Base-by-base conservation (phyloP, 306 rosid species). In the Cucumis melo region DNA sequence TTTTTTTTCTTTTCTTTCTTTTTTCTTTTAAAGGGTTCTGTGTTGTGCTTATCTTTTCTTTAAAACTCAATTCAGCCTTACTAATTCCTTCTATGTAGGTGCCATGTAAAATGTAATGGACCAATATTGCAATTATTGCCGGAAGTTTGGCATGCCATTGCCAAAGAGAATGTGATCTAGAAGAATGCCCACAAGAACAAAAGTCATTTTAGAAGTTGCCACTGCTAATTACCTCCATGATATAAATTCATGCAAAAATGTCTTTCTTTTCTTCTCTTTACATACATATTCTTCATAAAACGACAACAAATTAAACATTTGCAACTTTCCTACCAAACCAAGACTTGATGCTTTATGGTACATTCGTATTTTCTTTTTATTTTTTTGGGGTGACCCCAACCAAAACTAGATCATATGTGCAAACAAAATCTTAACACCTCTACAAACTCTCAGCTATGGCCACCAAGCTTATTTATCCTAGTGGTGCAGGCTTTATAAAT, bases 401-500 rank as follows among this genome's bases (percentile, higher is more conserved):
- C 46, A 41, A 41, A 41, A 41, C 46, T 41, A 41, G 6, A 68
- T 44, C 38, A 23, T 46, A 70, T 46, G 56, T 42, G 57, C 57
- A 70, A 42, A 21, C 57, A 44, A 46, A 44, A 9, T 64, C 72
- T 64, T 19, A 42, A 46, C 8, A 46, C 34, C 32, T 72, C 5
- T 72, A 72, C 60, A 15, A 23, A 5, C 60, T 72, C n/a, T 67
- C 54, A n/a, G 51, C 32, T 41, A 10, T 41, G 21, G 65, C 39
- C 38, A 60, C 65, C 65, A 60, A 12, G 39, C 65, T 13, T 60
- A 13, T 60, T 27, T 6, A 60, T 60, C 6, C 14, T 19, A 24
- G 19, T 60, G 65, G 20, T 27, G 76, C 76, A 17, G 86, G 82
- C 67, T 65, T 86, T 59, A 14, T 76, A 65, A 91, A 89, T 41